Base-by-base conservation (phyloP, 2,329 filamentous ascomycete species). In the Pestalotiopsis fici region DNA sequence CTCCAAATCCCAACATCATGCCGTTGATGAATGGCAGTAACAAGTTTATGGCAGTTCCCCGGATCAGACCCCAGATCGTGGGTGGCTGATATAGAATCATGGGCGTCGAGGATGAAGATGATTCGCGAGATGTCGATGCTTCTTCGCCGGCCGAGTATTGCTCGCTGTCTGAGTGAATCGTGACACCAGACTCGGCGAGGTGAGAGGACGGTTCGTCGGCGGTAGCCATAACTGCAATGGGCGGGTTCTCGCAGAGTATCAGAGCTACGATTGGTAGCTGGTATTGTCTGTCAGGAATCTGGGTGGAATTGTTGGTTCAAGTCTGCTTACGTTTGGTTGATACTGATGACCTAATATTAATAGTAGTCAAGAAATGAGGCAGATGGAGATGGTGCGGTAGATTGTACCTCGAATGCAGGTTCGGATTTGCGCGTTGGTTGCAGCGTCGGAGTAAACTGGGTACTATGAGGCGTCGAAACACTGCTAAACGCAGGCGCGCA, bases 1-100 rank as follows among this genome's bases (percentile, higher is more conserved):
- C 96, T 73, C 96, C 96, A 76, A 99, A 98, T 2, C 96, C 96
- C 75, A 99, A 83, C 96, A 99, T 99, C 85, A 99, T 88, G 59
- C 96, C 96, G 82, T 99, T 99, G 76, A 99, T 89, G 76, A 99
- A 99, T 0, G 96, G 96, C 23, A 99, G 82, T 1, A 99, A 75
- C n/a, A 99, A 84, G 79, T 99, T 99, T 82, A 99, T 99, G 5
- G 95, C 94, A 18, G 94, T 93, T 47, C 96, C 94, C 66, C 95
- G 90, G 65, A 98, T 72, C 70, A 99, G 80, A 11, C 93, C 90
- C 93, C 93, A 97, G 57, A 97, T 75, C 0, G 94, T 97, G 2
- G 96, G 95, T 3, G 95, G 94, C 71, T 90, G 90, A 86, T 98
- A 99, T 59, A 98, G 87, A 60, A 97, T 91, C 74, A 97, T 81